phyloP scores from a whole-genome alignment of 805 yeast genomes.

The Dipodascopsis uninucleata region DNA sequence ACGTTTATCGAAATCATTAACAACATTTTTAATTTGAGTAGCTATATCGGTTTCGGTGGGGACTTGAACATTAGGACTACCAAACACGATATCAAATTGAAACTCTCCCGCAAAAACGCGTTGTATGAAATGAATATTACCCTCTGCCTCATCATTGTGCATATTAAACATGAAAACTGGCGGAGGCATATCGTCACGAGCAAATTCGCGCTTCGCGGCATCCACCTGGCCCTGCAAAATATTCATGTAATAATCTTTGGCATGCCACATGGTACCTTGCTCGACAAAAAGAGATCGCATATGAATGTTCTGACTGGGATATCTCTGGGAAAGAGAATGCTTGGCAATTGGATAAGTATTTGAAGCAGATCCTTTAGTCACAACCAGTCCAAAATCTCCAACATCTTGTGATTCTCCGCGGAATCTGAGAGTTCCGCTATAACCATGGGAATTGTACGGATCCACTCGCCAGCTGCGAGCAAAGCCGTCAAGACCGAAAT shows the following conservation, averaged over 20 bases:
- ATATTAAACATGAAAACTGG: conserved; percentile 47
- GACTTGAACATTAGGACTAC: conserved; percentile 4
- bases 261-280: conserved; percentile 52
- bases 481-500: conserved; percentile 65
- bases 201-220: conserved; percentile 30
- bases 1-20: conserved; percentile 47
- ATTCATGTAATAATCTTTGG: conserved; percentile 68
- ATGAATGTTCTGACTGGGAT: conserved; percentile 13
- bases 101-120: conserved; percentile 68
- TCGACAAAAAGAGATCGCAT: conserved; percentile 8
- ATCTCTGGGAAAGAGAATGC: conserved; percentile 45
- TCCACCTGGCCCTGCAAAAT: conserved; percentile 67
- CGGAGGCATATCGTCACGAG: conserved; percentile 38
- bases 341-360: conserved; percentile 46
- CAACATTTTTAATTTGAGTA: conserved; percentile 37
- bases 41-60: conserved; percentile 18
- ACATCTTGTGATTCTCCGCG: conserved; percentile 60
- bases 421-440: conserved; percentile 40
- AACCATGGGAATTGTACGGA: conserved; percentile 16
- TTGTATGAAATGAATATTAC: conserved; percentile 78
- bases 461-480: conserved; percentile 30
- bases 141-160: conserved; percentile 56
- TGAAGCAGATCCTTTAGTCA: conserved; percentile 53
- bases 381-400: conserved; percentile 57
- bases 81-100: conserved; percentile 60